Evolutionary conservation across 441 rosid species (phyloP).

Genomic region (Dalechampia spathulata): DNA sequence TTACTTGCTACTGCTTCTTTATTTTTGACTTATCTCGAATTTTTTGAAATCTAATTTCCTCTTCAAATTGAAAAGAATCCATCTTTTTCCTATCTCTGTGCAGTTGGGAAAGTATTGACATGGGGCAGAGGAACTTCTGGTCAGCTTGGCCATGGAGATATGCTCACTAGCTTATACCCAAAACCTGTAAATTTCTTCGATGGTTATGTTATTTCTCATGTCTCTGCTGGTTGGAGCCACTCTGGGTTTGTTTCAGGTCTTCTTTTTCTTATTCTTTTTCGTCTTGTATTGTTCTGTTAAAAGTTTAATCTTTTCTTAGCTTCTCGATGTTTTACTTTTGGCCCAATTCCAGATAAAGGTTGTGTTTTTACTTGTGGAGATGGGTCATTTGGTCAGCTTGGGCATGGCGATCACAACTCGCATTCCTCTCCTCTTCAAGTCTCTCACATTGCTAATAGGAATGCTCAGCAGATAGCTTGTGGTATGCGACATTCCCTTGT

Average conservation of each 20-base stretch:
- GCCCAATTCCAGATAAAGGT: slow-evolving; percentile 34
- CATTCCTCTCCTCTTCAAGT: slow-evolving; percentile 46
- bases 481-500: slow-evolving; percentile 96
- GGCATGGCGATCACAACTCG: slow-evolving; percentile 64
- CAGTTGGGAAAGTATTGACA: slow-evolving; percentile 63
- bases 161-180: slow-evolving; percentile 32
- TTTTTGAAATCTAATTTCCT: no score
- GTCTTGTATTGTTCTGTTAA: neutral
- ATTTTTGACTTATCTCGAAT: neutral
- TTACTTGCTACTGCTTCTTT: neutral
- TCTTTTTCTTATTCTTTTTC: slow-evolving; percentile 1
- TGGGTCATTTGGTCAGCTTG: slow-evolving; percentile 92
- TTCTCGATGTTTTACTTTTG: neutral
- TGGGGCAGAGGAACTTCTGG: slow-evolving; percentile 95
- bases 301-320: neutral
- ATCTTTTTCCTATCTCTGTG: no score
- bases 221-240: slow-evolving; percentile 88
- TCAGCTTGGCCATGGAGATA: slow-evolving; percentile 80
- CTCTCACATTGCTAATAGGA: slow-evolving; percentile 38
- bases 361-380: slow-evolving; percentile 71
- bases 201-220: slow-evolving; percentile 31
- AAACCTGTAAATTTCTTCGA: slow-evolving; percentile 36
- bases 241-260: slow-evolving; percentile 78
- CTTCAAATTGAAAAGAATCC: no score
- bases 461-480: slow-evolving; percentile 58